phyloP scores from a whole-genome alignment of 129 eudicot species.

The Flaveria ramosissima region DNA sequence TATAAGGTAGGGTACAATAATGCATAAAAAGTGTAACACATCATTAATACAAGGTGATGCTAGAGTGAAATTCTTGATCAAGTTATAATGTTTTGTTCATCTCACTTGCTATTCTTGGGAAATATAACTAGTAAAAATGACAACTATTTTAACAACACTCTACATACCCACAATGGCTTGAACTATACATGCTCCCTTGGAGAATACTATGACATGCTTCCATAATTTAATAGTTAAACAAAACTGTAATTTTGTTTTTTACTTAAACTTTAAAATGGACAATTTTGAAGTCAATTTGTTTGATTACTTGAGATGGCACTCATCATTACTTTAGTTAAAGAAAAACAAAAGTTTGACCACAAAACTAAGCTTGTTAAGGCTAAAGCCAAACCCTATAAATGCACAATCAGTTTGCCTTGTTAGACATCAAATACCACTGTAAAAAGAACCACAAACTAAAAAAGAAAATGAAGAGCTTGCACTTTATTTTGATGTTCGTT shows the following conservation, averaged over 20 bases:
- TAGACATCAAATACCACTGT: not conserved
- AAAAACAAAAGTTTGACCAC: not conserved
- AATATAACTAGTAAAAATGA: too few species aligned
- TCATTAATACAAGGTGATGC: too few species aligned
- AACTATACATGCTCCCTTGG: too few species aligned
- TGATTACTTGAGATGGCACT: not conserved
- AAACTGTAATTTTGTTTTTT: not conserved
- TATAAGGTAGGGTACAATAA: too few species aligned
- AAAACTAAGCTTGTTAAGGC: not conserved
- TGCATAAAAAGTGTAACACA: too few species aligned
- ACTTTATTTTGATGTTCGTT: slow-evolving; percentile 11
- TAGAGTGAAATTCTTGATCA: too few species aligned
- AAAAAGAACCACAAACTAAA: not conserved
- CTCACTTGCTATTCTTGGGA: too few species aligned
- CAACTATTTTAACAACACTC: too few species aligned
- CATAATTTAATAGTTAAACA: not conserved
- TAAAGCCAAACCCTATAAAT: not conserved
- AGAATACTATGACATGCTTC: not conserved
- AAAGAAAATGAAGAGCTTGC: slow-evolving; percentile 34
- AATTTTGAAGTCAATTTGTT: not conserved
- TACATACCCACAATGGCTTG: not conserved
- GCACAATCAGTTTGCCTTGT: not conserved
- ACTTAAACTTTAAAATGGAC: not conserved
- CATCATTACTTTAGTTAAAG: not conserved
- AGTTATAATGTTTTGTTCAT: too few species aligned